Percentiles rank a stretch among this genome's conserved stretches.
These are phyloP conservation scores for Podospora pseudocomata DNA, from an alignment of 495 filamentous ascomycete species.

Conservation along the genomic window DNA sequence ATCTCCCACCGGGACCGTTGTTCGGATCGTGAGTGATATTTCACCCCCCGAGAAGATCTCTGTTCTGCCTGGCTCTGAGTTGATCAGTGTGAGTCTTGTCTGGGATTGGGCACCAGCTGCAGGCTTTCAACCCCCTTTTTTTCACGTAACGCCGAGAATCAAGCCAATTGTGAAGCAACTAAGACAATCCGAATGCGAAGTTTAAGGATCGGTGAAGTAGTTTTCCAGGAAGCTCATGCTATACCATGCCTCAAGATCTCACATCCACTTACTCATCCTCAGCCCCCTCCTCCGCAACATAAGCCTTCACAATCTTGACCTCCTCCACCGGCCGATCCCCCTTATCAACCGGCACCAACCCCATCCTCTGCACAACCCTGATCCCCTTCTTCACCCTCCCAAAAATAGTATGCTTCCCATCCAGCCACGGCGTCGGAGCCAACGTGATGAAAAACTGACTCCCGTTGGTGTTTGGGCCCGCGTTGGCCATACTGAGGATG, in stretches of 20 bases:
- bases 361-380: conserved; percentile 81
- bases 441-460: conserved; percentile 86
- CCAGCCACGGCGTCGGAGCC: conserved; percentile 93
- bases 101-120: too few species aligned
- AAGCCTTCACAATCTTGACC: conserved; percentile 74
- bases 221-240: too few species aligned
- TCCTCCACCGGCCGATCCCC: conserved; percentile 81
- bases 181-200: neutral
- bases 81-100: too few species aligned
- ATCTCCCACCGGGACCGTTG: too few species aligned
- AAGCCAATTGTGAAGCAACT: neutral
- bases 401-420: conserved; percentile 97
- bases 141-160: neutral
- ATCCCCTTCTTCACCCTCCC: conserved; percentile 86
- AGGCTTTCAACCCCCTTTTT: neutral
- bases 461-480: conserved; percentile 90
- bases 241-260: too few species aligned
- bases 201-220: too few species aligned
- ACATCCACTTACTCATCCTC: conserved; percentile 20
- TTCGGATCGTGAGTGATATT: too few species aligned
- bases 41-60: too few species aligned
- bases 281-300: conserved; percentile 56
- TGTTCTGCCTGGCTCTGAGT: too few species aligned
- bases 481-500: conserved; percentile 93
- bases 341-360: conserved; percentile 75